phyloP scores from a whole-genome alignment of 176 grass and related monocot genomes.

The Ananas comosus region DNA sequence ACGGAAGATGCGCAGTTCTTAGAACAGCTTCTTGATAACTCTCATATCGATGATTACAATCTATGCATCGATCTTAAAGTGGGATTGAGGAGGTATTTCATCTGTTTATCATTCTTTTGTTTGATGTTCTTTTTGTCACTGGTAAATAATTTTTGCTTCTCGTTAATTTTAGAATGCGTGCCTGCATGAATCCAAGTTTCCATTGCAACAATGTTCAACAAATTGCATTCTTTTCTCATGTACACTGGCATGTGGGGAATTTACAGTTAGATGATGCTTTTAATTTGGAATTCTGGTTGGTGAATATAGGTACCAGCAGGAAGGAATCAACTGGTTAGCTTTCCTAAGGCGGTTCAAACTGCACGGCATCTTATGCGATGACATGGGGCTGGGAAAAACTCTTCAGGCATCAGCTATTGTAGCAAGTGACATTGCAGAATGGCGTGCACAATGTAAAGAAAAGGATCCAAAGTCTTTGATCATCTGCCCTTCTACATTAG shows the following conservation, averaged over 20 bases:
- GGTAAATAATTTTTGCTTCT: background rate
- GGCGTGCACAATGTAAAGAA: conserved; percentile 31
- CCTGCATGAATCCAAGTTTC: background rate
- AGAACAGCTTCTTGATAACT: conserved; percentile 97
- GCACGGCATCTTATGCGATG: conserved; percentile 99
- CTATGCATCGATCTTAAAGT: conserved; percentile 80
- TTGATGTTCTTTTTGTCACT: background rate
- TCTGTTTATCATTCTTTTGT: background rate
- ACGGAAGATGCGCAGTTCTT: conserved; percentile 83
- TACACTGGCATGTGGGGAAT: too few species aligned
- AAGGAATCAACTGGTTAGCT: conserved; percentile 97
- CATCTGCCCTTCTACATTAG: conserved; percentile 93
- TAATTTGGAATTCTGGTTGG: conserved; percentile 9
- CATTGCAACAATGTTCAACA: background rate
- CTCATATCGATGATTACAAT: conserved; percentile 95
- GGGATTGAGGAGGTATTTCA: conserved; percentile 60
- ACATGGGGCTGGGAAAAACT: conserved; percentile 98
- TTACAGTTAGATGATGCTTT: background rate
- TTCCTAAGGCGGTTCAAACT: conserved; percentile 91
- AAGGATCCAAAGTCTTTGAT: conserved; percentile 84
- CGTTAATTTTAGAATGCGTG: background rate
- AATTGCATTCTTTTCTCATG: background rate
- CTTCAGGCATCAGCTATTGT: conserved; percentile 95
- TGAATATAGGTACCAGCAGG: conserved; percentile 84
- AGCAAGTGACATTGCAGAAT: conserved; percentile 82